Base-by-base conservation (phyloP, 2,329 filamentous ascomycete genomes). In the Fusarium neocosmosporiellum region DNA sequence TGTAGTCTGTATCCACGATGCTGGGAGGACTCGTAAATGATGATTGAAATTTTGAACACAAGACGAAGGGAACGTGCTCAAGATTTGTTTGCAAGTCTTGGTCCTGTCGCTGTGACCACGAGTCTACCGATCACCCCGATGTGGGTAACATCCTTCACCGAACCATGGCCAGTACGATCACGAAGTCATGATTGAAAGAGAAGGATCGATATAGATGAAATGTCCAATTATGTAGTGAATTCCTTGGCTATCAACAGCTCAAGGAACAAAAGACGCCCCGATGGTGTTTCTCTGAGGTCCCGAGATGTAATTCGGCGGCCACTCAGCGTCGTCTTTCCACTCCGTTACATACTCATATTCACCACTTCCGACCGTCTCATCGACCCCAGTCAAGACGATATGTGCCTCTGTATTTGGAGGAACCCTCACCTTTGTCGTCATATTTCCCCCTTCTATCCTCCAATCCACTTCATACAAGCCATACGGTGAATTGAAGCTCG, bases 381-480 rank as follows among this genome's bases (percentile, higher is more conserved):
- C 55, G 1, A 67, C 22, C 0, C 61, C 55, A n/a, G 6, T 7
- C n/a, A 67, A 22, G 20, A 57, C 65, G 1, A 67, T 18, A 5
- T n/a, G 41, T 2, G 61, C 65, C 36, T 67, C 46, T 20, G 48
- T 39, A 3, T 65, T 67, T 11, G 65, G 65, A 14, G 65, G 65
- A 0, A 67, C 37, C 6, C 33, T 43, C 13, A 60, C 31, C 5
- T 54, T 59, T 2, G 65, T 65, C 13, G 7, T 55, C 65, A 67
- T 65, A 11, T 31, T 65, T 7, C 54, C 43, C 11, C 14, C 18
- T 0, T 60, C 55, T 24, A 53, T 53, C 14, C 11, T 57, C 65
- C 65, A 67, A n/a, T 55, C 48, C 0, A 67, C 65, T 24, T 65
- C 29, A 29, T 67, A 67, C 18, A 59, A 4, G 7, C 65, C 65